Percentiles rank a stretch among this genome's conserved stretches.
Conservation (phyloP, 345 rosid species). For the Angophora floribunda region DNA sequence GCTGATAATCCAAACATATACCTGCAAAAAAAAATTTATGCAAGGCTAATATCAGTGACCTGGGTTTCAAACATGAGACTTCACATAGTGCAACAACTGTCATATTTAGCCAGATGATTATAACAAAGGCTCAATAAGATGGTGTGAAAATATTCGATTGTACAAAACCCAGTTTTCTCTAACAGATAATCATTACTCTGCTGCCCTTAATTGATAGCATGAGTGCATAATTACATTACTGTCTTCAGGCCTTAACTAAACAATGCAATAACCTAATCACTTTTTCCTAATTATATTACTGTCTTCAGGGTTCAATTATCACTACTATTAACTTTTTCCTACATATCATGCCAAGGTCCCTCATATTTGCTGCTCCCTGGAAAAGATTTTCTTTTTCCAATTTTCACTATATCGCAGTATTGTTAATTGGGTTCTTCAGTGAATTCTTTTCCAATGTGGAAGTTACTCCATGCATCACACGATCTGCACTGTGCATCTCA, state of each 20-base stretch:
- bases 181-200: neutral
- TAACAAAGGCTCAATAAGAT: neutral
- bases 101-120: neutral
- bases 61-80: neutral
- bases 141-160: neutral
- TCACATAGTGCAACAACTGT: neutral
- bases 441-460: neutral
- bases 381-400: neutral
- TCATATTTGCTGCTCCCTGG: neutral
- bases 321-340: neutral
- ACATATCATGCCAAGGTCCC: neutral
- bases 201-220: neutral
- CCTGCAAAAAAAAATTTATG: conserved; percentile 26
- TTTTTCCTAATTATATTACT: neutral
- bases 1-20: conserved; percentile 56
- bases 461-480: neutral
- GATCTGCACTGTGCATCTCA: neutral
- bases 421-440: neutral
- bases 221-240: neutral
- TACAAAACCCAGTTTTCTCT: neutral
- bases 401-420: neutral
- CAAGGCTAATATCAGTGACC: neutral
- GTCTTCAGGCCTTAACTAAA: neutral
- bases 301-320: neutral
- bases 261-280: neutral